A percentile compares a stretch with the other conserved stretches of the same genome.
phyloP scores from a whole-genome alignment of 2,329 filamentous ascomycete genomes.

The Trichophyton benhamiae region DNA sequence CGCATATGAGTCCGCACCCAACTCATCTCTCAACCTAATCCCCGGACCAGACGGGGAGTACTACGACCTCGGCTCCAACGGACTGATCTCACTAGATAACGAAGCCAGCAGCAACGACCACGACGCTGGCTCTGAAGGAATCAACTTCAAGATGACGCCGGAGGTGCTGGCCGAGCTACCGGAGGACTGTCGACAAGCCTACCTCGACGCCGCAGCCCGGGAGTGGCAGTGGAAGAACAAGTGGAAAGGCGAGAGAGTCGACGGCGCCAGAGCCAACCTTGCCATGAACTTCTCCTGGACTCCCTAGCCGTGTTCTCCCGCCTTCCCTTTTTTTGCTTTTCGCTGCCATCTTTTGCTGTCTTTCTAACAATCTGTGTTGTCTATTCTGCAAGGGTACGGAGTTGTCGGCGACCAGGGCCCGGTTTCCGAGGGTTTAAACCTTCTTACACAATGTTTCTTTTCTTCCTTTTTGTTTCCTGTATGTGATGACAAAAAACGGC shows the following conservation, averaged over 20 bases:
- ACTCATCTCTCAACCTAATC: conserved; percentile 42
- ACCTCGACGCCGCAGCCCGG: conserved; percentile 52
- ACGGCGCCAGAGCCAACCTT: conserved; percentile 30
- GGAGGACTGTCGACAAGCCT: conserved; percentile 52
- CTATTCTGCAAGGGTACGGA: neutral
- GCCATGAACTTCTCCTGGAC: conserved; percentile 31
- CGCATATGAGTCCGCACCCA: conserved; percentile 45
- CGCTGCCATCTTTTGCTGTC: neutral
- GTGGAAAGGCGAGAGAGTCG: conserved; percentile 58
- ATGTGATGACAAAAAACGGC: neutral
- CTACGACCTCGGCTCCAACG: conserved; percentile 36
- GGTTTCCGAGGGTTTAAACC: neutral
- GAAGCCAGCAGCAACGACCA: neutral
- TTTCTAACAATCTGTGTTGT: neutral
- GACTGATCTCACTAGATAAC: conserved; percentile 23
- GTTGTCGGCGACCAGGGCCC: neutral
- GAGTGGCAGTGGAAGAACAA: conserved; percentile 61
- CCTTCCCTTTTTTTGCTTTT: neutral
- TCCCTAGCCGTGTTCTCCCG: conserved; percentile 9
- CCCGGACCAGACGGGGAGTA: conserved; percentile 43
- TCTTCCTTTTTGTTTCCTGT: neutral
- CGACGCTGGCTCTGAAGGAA: neutral
- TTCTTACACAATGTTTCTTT: neutral
- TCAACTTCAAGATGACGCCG: conserved; percentile 14
- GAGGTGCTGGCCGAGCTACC: conserved; percentile 35